phyloP scores from a whole-genome alignment of 2,329 filamentous ascomycete genomes.

The Hymenoscyphus scutula region DNA sequence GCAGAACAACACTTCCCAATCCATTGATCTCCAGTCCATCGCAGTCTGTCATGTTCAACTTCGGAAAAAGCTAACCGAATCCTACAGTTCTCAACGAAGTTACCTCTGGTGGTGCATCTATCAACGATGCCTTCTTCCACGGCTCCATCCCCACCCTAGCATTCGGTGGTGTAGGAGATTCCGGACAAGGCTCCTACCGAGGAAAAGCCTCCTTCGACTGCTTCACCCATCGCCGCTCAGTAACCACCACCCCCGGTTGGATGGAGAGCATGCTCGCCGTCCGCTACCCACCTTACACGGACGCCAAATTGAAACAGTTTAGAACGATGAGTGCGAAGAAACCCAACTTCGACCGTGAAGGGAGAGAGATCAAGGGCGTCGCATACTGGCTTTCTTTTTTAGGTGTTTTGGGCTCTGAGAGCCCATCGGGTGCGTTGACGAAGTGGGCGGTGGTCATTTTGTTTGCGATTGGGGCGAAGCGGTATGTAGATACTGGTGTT shows the following conservation, averaged over 20 bases:
- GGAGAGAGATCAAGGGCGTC: slow-evolving; percentile 49
- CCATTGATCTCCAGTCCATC: background rate
- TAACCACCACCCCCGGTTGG: slow-evolving; percentile 65
- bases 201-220: slow-evolving; percentile 71
- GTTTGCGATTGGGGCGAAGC: slow-evolving; percentile 26
- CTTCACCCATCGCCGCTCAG: slow-evolving; percentile 59
- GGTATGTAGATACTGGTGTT: slow-evolving; percentile 11
- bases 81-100: slow-evolving; percentile 55
- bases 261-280: slow-evolving; percentile 64
- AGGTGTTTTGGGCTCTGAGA: slow-evolving; percentile 50
- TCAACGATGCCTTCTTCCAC: slow-evolving; percentile 69
- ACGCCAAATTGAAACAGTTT: slow-evolving; percentile 43
- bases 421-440: slow-evolving; percentile 48
- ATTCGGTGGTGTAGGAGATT: slow-evolving; percentile 82
- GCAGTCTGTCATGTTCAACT: background rate
- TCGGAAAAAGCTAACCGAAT: background rate
- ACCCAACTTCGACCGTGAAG: slow-evolving; percentile 63
- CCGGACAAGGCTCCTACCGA: slow-evolving; percentile 73
- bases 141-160: slow-evolving; percentile 66
- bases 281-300: slow-evolving; percentile 63
- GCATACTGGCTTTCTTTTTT: slow-evolving; percentile 55
- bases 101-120: slow-evolving; percentile 66
- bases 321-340: slow-evolving; percentile 43
- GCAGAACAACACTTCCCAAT: too few species aligned
- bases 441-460: slow-evolving; percentile 50